phyloP scores from a whole-genome alignment of 768 basidiomycete species.

The Leccinum obscurum region DNA sequence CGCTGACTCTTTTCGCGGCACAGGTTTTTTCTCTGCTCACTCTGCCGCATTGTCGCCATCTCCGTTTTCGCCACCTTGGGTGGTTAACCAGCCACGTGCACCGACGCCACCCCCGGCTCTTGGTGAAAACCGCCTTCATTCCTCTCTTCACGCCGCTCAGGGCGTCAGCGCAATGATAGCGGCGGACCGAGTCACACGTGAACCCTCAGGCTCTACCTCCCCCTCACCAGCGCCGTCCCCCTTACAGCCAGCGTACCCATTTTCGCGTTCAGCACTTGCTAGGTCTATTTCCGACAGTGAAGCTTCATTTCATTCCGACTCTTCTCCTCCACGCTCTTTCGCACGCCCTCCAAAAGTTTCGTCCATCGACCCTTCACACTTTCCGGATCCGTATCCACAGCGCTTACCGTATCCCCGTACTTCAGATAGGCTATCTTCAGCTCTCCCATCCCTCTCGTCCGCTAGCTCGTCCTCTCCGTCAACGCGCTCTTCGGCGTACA shows the following conservation, averaged over 20 bases:
- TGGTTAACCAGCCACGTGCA: constrained; percentile 39
- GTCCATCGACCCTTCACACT: constrained; percentile 61
- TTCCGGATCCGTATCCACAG: constrained; percentile 72
- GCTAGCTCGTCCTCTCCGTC: constrained; percentile 70
- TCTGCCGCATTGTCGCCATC: constrained; percentile 36
- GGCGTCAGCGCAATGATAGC: constrained; percentile 22
- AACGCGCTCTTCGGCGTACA: constrained; percentile 76
- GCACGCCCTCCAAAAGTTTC: constrained; percentile 45
- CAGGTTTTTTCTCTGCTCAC: constrained; percentile 31
- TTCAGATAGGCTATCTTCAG: constrained; percentile 35
- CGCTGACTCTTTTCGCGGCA: constrained; percentile 23
- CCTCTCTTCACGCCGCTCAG: constrained; percentile 20
- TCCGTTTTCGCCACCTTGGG: constrained; percentile 33
- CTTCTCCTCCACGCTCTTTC: constrained; percentile 37
- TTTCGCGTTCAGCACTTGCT: constrained; percentile 36
- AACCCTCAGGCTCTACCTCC: constrained; percentile 11
- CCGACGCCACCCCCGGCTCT: constrained; percentile 35
- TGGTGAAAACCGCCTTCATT: constrained; percentile 27
- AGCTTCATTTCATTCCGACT: constrained; percentile 38
- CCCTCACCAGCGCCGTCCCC: constrained; percentile 27
- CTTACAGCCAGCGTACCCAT: constrained; percentile 24
- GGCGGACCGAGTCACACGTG: constrained; percentile 13
- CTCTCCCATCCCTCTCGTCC: constrained; percentile 64
- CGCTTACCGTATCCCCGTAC: constrained; percentile 46
- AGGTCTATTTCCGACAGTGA: constrained; percentile 44